Conservation (phyloP, 495 filamentous ascomycete species). For the Tuber microsphaerosporum region DNA sequence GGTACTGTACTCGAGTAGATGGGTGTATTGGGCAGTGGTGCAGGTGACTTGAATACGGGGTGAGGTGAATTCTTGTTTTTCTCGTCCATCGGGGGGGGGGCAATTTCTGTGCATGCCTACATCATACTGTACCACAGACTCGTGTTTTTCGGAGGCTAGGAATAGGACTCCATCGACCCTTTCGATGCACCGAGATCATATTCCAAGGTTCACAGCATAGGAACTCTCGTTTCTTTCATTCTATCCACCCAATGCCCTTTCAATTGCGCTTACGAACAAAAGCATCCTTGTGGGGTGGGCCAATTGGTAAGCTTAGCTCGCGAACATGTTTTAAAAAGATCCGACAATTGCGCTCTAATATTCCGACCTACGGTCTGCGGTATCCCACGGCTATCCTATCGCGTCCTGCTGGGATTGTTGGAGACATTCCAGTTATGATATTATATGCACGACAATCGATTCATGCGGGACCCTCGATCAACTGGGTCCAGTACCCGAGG, state of each 20-base stretch:
- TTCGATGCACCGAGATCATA: background rate
- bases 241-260: background rate
- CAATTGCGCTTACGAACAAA: background rate
- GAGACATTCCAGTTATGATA: background rate
- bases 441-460: background rate
- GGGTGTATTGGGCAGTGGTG: no score
- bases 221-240: background rate
- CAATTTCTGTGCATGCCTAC: background rate
- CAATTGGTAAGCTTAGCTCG: background rate
- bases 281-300: background rate
- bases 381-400: background rate
- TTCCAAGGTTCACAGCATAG: background rate
- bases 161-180: background rate
- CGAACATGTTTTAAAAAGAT: background rate
- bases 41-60: background rate
- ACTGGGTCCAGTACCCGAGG: background rate
- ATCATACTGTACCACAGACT: background rate
- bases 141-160: background rate
- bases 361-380: background rate
- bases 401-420: background rate
- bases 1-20: background rate
- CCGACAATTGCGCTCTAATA: background rate
- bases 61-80: background rate
- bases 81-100: background rate
- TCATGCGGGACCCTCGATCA: background rate